Evolutionary conservation across 805 yeast genomes (phyloP), one percentile per base, ranked within the genome.

Genomic region (Monosporozyma aquatica): DNA sequence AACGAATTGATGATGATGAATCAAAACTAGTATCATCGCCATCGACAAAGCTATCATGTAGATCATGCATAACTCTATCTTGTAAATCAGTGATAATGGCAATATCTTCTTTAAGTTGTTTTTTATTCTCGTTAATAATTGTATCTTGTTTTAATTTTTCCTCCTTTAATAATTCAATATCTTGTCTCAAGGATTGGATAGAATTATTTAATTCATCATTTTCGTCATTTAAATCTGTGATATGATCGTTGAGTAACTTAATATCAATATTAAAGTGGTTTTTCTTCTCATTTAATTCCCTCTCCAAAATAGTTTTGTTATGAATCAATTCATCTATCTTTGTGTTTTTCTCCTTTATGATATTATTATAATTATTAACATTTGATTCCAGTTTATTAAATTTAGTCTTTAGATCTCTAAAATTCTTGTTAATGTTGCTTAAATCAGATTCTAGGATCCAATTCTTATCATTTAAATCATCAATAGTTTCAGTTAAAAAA

Each of bases 141-240:
- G 9, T 11, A 8, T 17, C 22, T 32, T 32, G 35, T 32, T 32
- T 17, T 22, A 29, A 21, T 18, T 29, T 37, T 5, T 28, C 40
- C 18, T 18, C 8, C 18, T 39, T 34, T 32, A 43, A 35, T 13
- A 7, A 11, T 28, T 38, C 38, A 10, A 43, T 13, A 14, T 43
- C 42, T 14, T 28, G 23, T 35, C 39, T 23, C 21, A 43, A 38
- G n/a, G 18, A 14, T 15, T 34, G 35, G 14, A 43, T 36, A 15
- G 21, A 39, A 11, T 25, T 13, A 6, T 24, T 33, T 26, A 47
- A 26, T 28, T 67, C 66, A 48, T 79, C 83, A 59, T 82, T 82
- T 54, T 80, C 87, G 51, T 80, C 82, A 55, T 82, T 82, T 46
- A 82, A 62, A 38, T 75, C 80, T 25, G 70, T 71, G 37, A 81